These are phyloP conservation scores for Herpotrichia juniperi DNA, from an alignment of 2,329 filamentous ascomycete genomes.

Conservation along the genomic window DNA sequence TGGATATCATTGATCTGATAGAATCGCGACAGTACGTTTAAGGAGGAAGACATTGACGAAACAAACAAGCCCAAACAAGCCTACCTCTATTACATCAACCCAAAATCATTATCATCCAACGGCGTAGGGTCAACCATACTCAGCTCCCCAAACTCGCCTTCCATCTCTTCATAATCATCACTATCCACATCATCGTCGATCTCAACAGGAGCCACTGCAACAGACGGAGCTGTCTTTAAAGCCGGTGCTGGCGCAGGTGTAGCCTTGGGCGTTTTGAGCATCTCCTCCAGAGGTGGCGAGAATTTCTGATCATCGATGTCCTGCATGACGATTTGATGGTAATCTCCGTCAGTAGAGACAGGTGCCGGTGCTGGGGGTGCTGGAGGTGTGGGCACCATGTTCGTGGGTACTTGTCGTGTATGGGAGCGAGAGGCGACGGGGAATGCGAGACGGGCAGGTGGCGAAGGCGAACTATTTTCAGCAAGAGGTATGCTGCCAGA, in stretches of 20 bases:
- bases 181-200: constrained; percentile 13
- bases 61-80: too few species aligned
- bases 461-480: neutral
- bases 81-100: constrained; percentile 28
- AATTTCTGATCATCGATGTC: constrained; percentile 24
- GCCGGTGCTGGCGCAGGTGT: neutral
- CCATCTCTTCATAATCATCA: constrained; percentile 19
- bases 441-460: constrained; percentile 2
- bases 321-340: constrained; percentile 19
- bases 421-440: constrained; percentile 9
- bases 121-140: constrained; percentile 34
- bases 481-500: constrained; percentile 6
- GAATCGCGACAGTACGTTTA: too few species aligned
- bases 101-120: constrained; percentile 31
- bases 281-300: constrained; percentile 21
- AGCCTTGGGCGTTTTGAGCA: constrained; percentile 14
- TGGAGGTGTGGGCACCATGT: constrained; percentile 23
- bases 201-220: constrained; percentile 15
- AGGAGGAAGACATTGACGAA: too few species aligned
- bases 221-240: constrained; percentile 10
- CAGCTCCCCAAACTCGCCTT: constrained; percentile 34
- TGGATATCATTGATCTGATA: too few species aligned
- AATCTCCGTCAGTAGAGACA: constrained; percentile 9
- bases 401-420: constrained; percentile 18
- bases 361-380: constrained; percentile 10